These are phyloP conservation scores for Phytophthora agathidicida DNA, from an alignment of 352 stramenopile genomes.

Conservation along the genomic window DNA sequence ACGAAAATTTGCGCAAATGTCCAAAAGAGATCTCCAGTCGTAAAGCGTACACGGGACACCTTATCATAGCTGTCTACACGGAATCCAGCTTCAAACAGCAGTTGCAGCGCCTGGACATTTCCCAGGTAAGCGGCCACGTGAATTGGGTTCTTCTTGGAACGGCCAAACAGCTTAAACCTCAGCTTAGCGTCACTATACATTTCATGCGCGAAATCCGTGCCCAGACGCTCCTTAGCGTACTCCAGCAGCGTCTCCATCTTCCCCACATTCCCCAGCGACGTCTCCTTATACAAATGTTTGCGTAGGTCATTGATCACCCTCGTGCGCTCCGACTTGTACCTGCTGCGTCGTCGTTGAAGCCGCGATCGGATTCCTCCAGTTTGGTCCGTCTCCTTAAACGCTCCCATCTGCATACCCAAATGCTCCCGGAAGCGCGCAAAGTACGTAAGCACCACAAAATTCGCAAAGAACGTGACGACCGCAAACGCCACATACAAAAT, in stretches of 20 bases:
- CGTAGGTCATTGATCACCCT: slow-evolving; percentile 60
- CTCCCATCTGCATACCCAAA: slow-evolving; percentile 85
- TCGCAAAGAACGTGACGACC: slow-evolving; percentile 54
- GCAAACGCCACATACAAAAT: slow-evolving; percentile 56
- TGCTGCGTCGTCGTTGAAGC: slow-evolving; percentile 33
- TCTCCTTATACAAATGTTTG: slow-evolving; percentile 76
- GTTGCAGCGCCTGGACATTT: slow-evolving; percentile 63
- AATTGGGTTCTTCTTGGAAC: slow-evolving; percentile 83
- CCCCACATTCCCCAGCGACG: slow-evolving; percentile 63
- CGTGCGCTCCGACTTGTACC: slow-evolving; percentile 51
- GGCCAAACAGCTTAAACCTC: slow-evolving; percentile 60
- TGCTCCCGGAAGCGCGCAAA: slow-evolving; percentile 88
- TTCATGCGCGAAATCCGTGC: slow-evolving; percentile 59
- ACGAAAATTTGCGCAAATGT: slow-evolving; percentile 76
- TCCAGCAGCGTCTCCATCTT: slow-evolving; percentile 61
- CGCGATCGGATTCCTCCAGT: slow-evolving; percentile 77
- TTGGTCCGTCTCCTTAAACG: slow-evolving; percentile 84
- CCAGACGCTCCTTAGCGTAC: slow-evolving; percentile 53
- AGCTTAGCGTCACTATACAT: slow-evolving; percentile 67
- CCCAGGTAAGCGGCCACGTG: slow-evolving; percentile 76
- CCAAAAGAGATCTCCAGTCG: slow-evolving; percentile 81
- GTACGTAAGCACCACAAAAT: slow-evolving; percentile 76
- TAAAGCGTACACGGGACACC: slow-evolving; percentile 76
- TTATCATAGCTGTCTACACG: slow-evolving; percentile 75
- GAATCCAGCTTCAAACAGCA: slow-evolving; percentile 62